These are phyloP conservation scores for Gossypium bickii DNA, from an alignment of 345 rosid genomes.

Conservation along the genomic window DNA sequence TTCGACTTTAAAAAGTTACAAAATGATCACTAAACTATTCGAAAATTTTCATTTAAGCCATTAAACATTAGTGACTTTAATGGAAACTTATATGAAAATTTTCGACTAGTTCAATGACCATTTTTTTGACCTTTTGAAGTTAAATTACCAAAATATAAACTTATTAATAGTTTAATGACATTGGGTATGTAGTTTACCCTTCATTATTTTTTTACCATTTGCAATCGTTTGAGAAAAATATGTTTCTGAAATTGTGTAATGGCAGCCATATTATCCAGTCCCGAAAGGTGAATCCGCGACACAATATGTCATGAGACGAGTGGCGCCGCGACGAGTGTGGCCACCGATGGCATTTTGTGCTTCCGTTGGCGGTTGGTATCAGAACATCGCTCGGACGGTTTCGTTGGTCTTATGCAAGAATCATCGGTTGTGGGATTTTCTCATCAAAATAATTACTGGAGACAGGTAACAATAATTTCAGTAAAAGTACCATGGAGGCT, in stretches of 20 bases:
- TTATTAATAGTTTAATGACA: too few relatives aligned
- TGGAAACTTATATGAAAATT: too few relatives aligned
- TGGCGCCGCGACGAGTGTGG: slow-evolving; percentile 89
- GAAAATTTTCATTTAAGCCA: too few relatives aligned
- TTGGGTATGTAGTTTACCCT: too few relatives aligned
- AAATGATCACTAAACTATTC: too few relatives aligned
- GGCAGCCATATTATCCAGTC: slow-evolving; percentile 78
- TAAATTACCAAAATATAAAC: too few relatives aligned
- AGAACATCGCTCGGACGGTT: slow-evolving; percentile 74
- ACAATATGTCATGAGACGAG: slow-evolving; percentile 69
- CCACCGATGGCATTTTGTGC: slow-evolving; percentile 79
- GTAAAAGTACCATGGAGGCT: background rate
- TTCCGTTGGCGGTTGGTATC: slow-evolving; percentile 90
- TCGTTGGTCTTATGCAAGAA: slow-evolving; percentile 84
- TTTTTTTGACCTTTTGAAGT: too few relatives aligned
- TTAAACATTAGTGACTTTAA: too few relatives aligned
- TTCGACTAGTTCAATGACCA: too few relatives aligned
- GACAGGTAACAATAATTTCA: slow-evolving; percentile 53
- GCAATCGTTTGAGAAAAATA: background rate
- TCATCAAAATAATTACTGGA: slow-evolving; percentile 62
- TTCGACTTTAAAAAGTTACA: too few relatives aligned
- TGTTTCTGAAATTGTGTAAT: slow-evolving; percentile 9
- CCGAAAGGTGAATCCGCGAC: slow-evolving; percentile 70
- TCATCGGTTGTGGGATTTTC: slow-evolving; percentile 82
- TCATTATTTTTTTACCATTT: background rate